phyloP scores from a whole-genome alignment of 768 basidiomycete species.

The Neoboletus magnificus region DNA sequence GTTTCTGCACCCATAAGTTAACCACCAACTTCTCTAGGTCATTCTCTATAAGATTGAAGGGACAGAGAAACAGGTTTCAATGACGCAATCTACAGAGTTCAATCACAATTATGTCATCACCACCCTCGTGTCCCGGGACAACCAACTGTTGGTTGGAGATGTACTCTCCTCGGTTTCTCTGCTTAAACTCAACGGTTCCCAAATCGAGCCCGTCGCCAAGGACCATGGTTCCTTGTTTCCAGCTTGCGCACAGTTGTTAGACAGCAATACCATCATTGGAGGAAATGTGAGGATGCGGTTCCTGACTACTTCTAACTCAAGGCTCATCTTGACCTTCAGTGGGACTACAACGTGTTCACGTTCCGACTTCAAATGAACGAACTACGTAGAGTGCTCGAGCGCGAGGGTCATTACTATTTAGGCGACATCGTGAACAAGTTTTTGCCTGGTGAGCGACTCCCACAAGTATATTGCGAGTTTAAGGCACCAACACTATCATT shows the following conservation, averaged over 20 bases:
- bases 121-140: slow-evolving; percentile 53
- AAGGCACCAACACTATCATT: slow-evolving; percentile 1
- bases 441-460: slow-evolving; percentile 47
- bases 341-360: slow-evolving; percentile 63
- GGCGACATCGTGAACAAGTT: slow-evolving; percentile 80
- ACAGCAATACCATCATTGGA: slow-evolving; percentile 57
- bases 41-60: slow-evolving; percentile 42
- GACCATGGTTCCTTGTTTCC: slow-evolving; percentile 81
- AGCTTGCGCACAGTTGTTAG: slow-evolving; percentile 56
- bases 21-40: slow-evolving; percentile 36
- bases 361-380: slow-evolving; percentile 50
- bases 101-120: slow-evolving; percentile 81
- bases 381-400: slow-evolving; percentile 48
- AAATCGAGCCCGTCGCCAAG: slow-evolving; percentile 55
- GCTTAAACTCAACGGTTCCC: slow-evolving; percentile 46
- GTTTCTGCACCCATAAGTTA: background rate
- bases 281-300: slow-evolving; percentile 58
- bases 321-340: slow-evolving; percentile 39
- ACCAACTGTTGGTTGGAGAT: slow-evolving; percentile 70
- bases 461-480: background rate
- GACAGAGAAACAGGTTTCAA: slow-evolving; percentile 30
- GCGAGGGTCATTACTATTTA: slow-evolving; percentile 67
- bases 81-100: slow-evolving; percentile 53
- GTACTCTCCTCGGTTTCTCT: slow-evolving; percentile 76
- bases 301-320: background rate